Evolutionary conservation across 2,329 filamentous ascomycete species (phyloP), one percentile per base, ranked within the genome.

Genomic region (Neurospora sp.): DNA sequence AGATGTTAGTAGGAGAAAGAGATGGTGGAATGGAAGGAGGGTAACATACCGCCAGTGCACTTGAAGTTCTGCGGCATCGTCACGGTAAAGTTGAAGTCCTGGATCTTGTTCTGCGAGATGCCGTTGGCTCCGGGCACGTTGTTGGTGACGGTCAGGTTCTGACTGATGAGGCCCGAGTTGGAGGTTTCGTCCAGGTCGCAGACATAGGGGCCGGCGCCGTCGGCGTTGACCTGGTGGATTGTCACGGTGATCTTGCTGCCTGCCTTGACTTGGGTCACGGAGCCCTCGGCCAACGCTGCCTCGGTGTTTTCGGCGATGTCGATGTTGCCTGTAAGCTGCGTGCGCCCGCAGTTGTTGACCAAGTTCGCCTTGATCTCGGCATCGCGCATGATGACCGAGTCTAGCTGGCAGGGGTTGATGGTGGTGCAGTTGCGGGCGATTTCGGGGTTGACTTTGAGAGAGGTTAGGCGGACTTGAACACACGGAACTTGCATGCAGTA

Each of bases 381-480:
- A 70, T 88, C 86, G 68, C 84, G 83, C 78, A 91, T 90, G 75
- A 89, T 83, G 68, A 87, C 89, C 11, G 87, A 82, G 70, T 91
- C 88, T 72, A 87, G 86, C 75, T 91, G 88, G 81, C 89, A 90
- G 23, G 88, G 88, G 77, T 83, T 87, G 80, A 89, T 88, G 69
- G 81, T 81, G 17, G 87, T 89, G 78, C 88, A 89, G 77, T 89
- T 88, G 72, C 88, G 84, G 37, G 88, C 86, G 74, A 88, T 82
- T 70, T 79, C 79, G 52, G 83, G 78, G 74, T 86, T 83, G 71
- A 89, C 83, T 84, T 17, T 11, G 23, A 65, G 1, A 11, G 10
- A 6, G 3, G 10, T 62, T 11, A 10, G 33, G 5, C 2, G 23
- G 10, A 19, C 10, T 23, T 10, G 36, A 57, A 15, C 66, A 36